Conservation (phyloP, 2,329 filamentous ascomycete species). For the Penicillium palitans region DNA sequence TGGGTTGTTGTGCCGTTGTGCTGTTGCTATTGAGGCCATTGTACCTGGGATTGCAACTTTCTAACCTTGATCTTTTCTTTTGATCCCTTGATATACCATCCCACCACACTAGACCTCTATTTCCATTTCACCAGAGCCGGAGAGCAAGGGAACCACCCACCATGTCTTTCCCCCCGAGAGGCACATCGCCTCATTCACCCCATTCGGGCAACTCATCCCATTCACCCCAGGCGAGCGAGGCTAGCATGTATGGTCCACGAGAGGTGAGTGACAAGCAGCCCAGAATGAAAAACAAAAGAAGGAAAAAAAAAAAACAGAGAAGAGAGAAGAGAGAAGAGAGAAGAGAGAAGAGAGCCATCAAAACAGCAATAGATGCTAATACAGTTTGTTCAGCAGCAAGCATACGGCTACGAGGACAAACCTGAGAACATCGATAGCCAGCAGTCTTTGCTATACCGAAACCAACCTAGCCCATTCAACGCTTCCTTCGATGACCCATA, state of each 20-base stretch:
- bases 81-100: not conserved
- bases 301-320: not conserved
- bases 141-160: conserved; percentile 13
- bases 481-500: conserved; percentile 53
- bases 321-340: conserved; percentile 7
- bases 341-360: not conserved
- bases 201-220: conserved; percentile 19
- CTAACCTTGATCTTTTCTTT: not conserved
- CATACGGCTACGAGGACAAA: conserved; percentile 27
- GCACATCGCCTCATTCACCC: conserved; percentile 24
- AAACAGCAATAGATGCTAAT: conserved; percentile 1
- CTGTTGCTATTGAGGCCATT: not conserved
- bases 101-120: not conserved
- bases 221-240: conserved; percentile 22
- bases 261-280: conserved; percentile 12
- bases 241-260: conserved; percentile 17
- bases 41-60: not conserved
- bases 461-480: conserved; percentile 46
- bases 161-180: conserved; percentile 21
- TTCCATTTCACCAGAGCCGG: not conserved
- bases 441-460: conserved; percentile 30
- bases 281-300: not conserved
- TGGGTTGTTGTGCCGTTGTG: not conserved
- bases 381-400: not conserved
- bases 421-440: conserved; percentile 25